Evolutionary conservation across 2,329 filamentous ascomycete species (phyloP).

Genomic region (Colletotrichum phormii): DNA sequence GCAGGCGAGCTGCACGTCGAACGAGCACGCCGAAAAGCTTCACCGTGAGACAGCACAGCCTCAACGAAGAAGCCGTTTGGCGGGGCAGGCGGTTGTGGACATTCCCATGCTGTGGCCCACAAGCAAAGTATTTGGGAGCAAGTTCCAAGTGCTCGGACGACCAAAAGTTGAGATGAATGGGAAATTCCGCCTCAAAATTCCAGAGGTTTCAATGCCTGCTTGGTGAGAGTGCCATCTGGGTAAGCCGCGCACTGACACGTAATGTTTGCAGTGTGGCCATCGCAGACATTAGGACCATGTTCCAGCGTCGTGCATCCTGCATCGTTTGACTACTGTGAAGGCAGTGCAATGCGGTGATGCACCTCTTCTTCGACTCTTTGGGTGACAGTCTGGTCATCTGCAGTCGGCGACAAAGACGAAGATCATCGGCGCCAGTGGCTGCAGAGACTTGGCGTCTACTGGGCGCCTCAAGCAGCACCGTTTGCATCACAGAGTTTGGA

Average conservation of each 20-base stretch:
- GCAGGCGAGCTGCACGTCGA: not conserved
- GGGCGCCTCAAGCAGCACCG: not conserved
- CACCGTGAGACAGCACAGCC: conserved; percentile 24
- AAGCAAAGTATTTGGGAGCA: not conserved
- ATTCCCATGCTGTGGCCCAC: not conserved
- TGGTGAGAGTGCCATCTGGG: not conserved
- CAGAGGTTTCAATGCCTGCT: conserved; percentile 2
- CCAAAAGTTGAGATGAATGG: not conserved
- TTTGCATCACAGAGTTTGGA: conserved; percentile 11
- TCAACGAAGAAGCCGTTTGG: not conserved
- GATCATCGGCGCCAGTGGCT: not conserved
- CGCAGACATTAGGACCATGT: not conserved
- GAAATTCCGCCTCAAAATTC: not conserved
- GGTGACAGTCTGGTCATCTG: not conserved
- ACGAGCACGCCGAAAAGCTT: not conserved
- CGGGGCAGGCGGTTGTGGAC: not conserved
- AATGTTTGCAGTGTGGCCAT: not conserved
- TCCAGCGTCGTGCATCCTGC: not conserved
- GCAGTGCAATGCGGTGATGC: not conserved
- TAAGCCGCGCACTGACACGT: conserved; percentile 1
- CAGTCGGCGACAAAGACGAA: not conserved
- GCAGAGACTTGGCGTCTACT: not conserved
- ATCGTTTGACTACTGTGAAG: not conserved
- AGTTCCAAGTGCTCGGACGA: not conserved
- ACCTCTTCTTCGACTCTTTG: not conserved